Conservation (phyloP, 441 rosid genomes). For the Hypseocharis bilobata region DNA sequence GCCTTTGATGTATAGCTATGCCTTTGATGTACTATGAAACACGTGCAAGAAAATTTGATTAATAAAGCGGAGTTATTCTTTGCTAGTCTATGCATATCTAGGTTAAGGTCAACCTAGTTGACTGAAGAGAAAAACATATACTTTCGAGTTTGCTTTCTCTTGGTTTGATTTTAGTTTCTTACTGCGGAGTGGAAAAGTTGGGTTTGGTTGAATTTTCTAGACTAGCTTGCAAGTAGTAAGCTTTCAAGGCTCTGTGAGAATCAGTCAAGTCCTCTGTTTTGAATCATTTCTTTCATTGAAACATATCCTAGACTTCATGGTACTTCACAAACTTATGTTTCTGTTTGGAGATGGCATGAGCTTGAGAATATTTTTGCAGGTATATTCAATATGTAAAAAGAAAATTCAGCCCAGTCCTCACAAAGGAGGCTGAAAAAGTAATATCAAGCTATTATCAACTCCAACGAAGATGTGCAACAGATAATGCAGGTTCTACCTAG, state of each 20-base stretch:
- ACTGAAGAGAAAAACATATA: not conserved
- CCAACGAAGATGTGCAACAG: slow-evolving; percentile 75
- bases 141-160: not conserved
- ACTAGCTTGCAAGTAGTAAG: not conserved
- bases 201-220: not conserved
- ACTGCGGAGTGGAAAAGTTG: not conserved
- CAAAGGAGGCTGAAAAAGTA: slow-evolving; percentile 77
- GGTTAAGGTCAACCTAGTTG: not conserved
- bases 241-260: not conserved
- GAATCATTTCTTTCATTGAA: not conserved
- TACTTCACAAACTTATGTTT: not conserved
- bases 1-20: not conserved
- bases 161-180: not conserved
- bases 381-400: slow-evolving; percentile 73
- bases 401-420: slow-evolving; percentile 64
- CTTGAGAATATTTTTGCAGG: slow-evolving; percentile 33
- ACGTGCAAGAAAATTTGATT: not conserved
- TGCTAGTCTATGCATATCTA: not conserved
- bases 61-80: not conserved
- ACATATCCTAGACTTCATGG: not conserved
- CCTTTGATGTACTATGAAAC: not conserved
- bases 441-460: slow-evolving; percentile 92
- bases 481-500: slow-evolving; percentile 64
- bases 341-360: slow-evolving; percentile 9
- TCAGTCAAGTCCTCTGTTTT: not conserved